These are phyloP conservation scores for Auriscalpium microsporum DNA, from an alignment of 768 basidiomycete species.

Conservation along the genomic window DNA sequence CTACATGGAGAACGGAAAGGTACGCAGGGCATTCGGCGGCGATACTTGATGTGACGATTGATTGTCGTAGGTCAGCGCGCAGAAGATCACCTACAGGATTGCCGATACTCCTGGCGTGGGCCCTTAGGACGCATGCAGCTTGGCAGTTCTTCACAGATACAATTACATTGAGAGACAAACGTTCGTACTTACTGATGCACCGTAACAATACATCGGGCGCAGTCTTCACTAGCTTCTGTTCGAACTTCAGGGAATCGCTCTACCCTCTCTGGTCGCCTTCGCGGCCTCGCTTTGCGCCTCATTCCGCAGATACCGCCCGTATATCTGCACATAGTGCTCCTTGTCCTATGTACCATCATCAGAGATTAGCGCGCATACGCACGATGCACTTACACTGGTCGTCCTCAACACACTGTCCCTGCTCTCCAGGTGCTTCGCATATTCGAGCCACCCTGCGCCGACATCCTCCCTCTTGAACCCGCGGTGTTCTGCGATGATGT, in stretches of 20 bases:
- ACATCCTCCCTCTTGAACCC: conserved; percentile 37
- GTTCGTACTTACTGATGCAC: no score
- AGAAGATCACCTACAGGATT: conserved; percentile 23
- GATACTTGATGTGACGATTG: neutral
- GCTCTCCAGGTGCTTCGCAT: conserved; percentile 32
- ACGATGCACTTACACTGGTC: conserved; percentile 16
- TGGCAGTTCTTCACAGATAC: no score
- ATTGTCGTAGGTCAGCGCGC: conserved; percentile 16
- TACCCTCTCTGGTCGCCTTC: conserved; percentile 15
- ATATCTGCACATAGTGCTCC: conserved; percentile 39
- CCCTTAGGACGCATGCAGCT: no score
- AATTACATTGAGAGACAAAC: no score
- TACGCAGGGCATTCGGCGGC: neutral
- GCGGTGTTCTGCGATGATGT: conserved; percentile 40
- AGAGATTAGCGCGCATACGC: neutral
- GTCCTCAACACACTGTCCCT: conserved; percentile 42
- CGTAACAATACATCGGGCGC: no score
- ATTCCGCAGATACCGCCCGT: conserved; percentile 47
- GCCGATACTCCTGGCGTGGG: conserved; percentile 3
- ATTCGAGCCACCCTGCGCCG: conserved; percentile 36
- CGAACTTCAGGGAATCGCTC: neutral
- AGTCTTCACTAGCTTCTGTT: no score
- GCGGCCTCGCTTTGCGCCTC: conserved; percentile 29
- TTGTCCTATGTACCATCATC: conserved; percentile 21
- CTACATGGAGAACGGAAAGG: conserved; percentile 23